phyloP scores from a whole-genome alignment of 75 land plant species.

The Cryptomeria japonica region DNA sequence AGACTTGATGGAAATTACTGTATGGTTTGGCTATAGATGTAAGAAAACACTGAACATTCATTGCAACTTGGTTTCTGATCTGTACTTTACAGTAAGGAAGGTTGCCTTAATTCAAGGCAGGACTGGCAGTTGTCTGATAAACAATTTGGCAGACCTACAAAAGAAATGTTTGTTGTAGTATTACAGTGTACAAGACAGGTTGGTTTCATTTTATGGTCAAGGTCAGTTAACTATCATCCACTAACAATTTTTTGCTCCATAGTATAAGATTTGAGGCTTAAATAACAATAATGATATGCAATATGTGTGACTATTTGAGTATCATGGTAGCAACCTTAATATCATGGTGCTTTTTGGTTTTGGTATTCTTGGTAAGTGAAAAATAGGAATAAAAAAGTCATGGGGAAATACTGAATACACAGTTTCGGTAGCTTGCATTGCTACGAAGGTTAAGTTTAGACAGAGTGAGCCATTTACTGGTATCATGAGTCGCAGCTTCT shows the following conservation, averaged over 20 bases:
- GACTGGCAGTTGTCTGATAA: not conserved
- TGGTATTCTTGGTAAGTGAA: too few species aligned
- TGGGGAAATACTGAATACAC: not conserved
- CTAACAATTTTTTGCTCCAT: not conserved
- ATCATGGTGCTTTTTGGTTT: not conserved
- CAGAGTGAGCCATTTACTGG: not conserved
- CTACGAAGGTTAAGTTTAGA: not conserved
- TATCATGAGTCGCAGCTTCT: not conserved
- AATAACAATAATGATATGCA: not conserved
- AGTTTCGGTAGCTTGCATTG: not conserved
- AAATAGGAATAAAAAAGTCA: not conserved
- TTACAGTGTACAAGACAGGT: not conserved
- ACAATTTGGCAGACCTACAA: not conserved
- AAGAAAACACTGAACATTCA: not conserved
- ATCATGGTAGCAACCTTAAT: not conserved
- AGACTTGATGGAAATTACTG: not conserved
- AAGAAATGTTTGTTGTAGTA: not conserved
- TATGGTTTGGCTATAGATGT: not conserved
- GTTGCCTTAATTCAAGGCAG: not conserved
- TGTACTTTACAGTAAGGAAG: not conserved
- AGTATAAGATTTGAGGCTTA: not conserved
- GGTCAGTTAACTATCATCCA: not conserved
- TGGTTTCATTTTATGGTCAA: too few species aligned
- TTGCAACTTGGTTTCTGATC: not conserved
- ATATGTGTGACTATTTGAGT: not conserved